A percentile compares a stretch with the other conserved stretches of the same genome.
phyloP scores from a whole-genome alignment of 805 yeast genomes.

The Hanseniaspora lindneri region DNA sequence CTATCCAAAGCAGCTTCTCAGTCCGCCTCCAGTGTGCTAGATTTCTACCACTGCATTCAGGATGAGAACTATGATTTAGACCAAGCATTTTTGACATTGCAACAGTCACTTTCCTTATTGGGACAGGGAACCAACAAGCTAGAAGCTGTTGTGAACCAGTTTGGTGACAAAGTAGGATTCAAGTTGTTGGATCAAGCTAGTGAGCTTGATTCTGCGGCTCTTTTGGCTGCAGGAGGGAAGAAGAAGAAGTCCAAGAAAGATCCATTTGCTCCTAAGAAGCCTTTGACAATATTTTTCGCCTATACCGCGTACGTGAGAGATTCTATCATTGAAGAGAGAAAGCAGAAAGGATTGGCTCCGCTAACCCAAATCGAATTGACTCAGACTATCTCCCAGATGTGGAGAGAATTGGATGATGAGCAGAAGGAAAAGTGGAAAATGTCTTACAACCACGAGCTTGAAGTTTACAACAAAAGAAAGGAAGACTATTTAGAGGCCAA shows the following conservation, averaged over 20 bases:
- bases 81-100: slow-evolving; percentile 36
- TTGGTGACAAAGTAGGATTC: slow-evolving; percentile 25
- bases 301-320: slow-evolving; percentile 67
- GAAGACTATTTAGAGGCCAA: slow-evolving; percentile 38
- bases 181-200: slow-evolving; percentile 16
- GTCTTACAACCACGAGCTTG: slow-evolving; percentile 36
- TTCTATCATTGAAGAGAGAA: slow-evolving; percentile 56
- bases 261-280: slow-evolving; percentile 93
- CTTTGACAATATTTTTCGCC: slow-evolving; percentile 74
- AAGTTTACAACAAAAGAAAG: slow-evolving; percentile 36
- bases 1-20: slow-evolving; percentile 78
- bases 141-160: slow-evolving; percentile 24
- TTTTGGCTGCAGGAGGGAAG: slow-evolving; percentile 24
- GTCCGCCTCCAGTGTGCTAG: slow-evolving; percentile 68
- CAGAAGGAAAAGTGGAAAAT: slow-evolving; percentile 67
- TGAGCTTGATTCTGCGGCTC: slow-evolving; percentile 3
- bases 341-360: slow-evolving; percentile 45
- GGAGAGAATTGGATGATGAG: slow-evolving; percentile 60
- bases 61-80: slow-evolving; percentile 37
- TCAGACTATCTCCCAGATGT: slow-evolving; percentile 61
- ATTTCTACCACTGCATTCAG: slow-evolving; percentile 51
- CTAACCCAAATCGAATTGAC: slow-evolving; percentile 68
- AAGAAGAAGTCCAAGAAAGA: slow-evolving; percentile 50
- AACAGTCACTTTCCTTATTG: slow-evolving; percentile 33
- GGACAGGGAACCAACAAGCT: slow-evolving; percentile 31